Percentiles rank a stretch among this genome's conserved stretches.
These are phyloP conservation scores for Chlorella sp. DNA, from an alignment of 139 green algal genomes.

Conservation along the genomic window DNA sequence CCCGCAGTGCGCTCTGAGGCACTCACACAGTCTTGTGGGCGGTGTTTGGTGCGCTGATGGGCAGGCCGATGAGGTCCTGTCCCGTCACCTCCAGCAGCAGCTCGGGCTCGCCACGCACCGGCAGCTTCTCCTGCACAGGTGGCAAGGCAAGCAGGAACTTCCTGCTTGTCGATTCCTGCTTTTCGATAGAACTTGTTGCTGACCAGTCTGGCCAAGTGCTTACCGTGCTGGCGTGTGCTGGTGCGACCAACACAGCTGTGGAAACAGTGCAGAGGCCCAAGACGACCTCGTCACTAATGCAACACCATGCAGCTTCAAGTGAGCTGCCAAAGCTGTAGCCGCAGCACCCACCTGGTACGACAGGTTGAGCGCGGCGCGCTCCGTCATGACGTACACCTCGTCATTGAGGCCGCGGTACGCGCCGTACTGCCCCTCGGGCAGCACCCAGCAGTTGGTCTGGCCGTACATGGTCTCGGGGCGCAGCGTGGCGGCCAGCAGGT, in stretches of 20 bases:
- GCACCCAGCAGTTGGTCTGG: constrained; percentile 97
- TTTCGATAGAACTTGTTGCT: no score
- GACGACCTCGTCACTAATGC: no score
- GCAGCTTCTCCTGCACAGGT: constrained; percentile 11
- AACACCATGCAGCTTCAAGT: no score
- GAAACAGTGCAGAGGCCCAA: no score
- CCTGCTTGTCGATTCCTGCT: no score
- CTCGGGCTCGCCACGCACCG: constrained; percentile 32
- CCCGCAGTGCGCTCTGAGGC: no score
- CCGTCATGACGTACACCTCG: constrained; percentile 87
- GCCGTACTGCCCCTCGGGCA: constrained; percentile 93
- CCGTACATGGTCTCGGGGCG: constrained; percentile 99
- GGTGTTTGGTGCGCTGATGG: constrained; percentile 55
- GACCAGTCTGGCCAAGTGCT: no score
- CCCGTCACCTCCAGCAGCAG: constrained; percentile 79
- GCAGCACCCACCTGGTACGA: constrained; percentile 93
- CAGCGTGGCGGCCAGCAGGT: constrained; percentile 91
- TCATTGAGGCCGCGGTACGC: constrained; percentile 70
- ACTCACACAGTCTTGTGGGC: not conserved
- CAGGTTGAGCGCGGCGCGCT: constrained; percentile 88
- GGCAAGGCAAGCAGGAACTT: not conserved
- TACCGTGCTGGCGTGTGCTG: no score
- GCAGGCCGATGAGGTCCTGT: constrained; percentile 87
- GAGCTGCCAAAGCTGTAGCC: no score
- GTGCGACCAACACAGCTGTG: no score